Base-by-base conservation (phyloP, 352 stramenopile species). In the Lagenidium giganteum region DNA sequence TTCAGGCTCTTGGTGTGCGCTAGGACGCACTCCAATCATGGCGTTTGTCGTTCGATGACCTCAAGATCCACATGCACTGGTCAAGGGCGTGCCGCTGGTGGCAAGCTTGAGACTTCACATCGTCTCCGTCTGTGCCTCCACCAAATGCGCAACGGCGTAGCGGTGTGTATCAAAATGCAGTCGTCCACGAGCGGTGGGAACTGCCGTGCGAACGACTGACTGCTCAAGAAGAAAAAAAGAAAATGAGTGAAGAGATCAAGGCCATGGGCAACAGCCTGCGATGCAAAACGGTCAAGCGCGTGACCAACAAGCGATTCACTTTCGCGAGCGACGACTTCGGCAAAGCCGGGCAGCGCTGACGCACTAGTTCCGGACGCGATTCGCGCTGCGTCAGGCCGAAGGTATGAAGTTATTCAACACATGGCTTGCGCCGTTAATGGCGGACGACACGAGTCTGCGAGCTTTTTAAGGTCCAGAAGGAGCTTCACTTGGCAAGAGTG, bases 131-230 rank as follows among this genome's bases (percentile, higher is more conserved):
- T n/a, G n/a, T n/a, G n/a, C n/a, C n/a, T n/a, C n/a, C n/a, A n/a
- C n/a, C n/a, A n/a, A n/a, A n/a, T n/a, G n/a, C n/a, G n/a, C n/a
- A n/a, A n/a, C n/a, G n/a, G n/a, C n/a, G n/a, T n/a, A n/a, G n/a
- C n/a, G n/a, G n/a, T n/a, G n/a, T n/a, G 62, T 13, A 84, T 86
- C 53, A 91, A 91, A 35, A 86, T 87, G 66, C 61, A 83, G 34
- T 78, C 71, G 13, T 51, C 56, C 1, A 33, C 45, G 7, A 20
- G 18, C 43, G 41, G 18, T 54, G 44, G 3, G 42, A 42, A 13
- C 28, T 17, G 18, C 44, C 27, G 35, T 40, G 17, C 28, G 30
- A 47, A 16, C 25, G 12, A 23, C 26, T 22, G 22, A 13, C 31
- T 30, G 4, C 26, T 27, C 35, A 57, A 66, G 24, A 53, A 51